Base-by-base conservation (phyloP, 306 rosid genomes). In the Quercus engelmannii region DNA sequence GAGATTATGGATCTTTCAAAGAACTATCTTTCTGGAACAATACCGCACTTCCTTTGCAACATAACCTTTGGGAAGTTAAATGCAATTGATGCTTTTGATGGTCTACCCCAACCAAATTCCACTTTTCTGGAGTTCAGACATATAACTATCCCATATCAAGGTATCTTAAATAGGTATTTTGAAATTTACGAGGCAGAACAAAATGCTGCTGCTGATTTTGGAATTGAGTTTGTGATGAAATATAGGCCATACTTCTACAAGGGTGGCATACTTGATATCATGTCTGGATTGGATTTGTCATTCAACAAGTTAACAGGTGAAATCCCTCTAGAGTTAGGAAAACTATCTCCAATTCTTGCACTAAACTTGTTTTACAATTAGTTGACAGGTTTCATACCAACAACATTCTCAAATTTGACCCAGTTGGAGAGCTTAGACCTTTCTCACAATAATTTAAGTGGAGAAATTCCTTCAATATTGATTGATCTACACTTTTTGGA, bases 381-480 rank as follows among this genome's bases (percentile, higher is more conserved):
- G 2, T 26, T 77, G 15, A 15, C 2, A 0, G 82, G 82, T 8
- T 9, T 31, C 6, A 65, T 77, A 13, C 82, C 85, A 3, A 20
- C 28, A 20, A 55, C 74, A 30, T 54, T 82, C 9, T 55, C 79
- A 59, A 49, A 63, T 1, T 69, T 82, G 1, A 43, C 3, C 1
- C 3, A 0, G 0, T 69, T 83, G 0, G 83, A 83, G 21, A 83
- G 81, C 25, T 26, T 83, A 33, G 81, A 83, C 49, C 46, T 83
- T 28, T 83, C 83, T 5, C n/a, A 35, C 58, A 83, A 75, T 28
- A 74, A 41, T 14, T 79, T 83, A 35, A 75, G 64, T 26, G 83
- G 78, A 18, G 25, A 41, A 52, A 75, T 83, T 51, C 86, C 78
- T 43, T 28, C 35, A 56, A 70, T 52, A 4, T 9, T 83, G 12